Base-by-base conservation (phyloP, 805 yeast genomes). In the Clavispora santaluciae region DNA sequence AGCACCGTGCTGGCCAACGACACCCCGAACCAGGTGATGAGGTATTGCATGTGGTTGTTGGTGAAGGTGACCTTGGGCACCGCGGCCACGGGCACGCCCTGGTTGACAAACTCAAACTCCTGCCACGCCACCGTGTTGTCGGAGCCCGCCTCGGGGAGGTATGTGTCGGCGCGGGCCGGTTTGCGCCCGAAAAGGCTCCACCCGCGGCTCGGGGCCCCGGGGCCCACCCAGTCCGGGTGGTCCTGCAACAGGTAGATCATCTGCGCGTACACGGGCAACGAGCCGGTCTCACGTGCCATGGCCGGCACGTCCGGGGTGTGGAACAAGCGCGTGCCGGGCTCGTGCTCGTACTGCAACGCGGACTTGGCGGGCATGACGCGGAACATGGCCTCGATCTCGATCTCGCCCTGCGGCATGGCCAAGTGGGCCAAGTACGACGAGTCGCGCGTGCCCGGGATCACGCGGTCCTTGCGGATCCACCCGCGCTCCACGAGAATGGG, bases 11-110 rank as follows among this genome's bases (percentile, higher is more conserved):
- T 83, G 28, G 86, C 76, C 30, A 85, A 53, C 2, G 89, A 79
- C 33, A 91, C 74, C 0, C 96, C 95, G 60, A 86, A 91, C 99
- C 99, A 93, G 0, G 99, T 93, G 16, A 88, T 79, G 55, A 93
- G 66, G 60, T 93, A 93, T 60, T 91, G 96, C 60, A 90, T 64
- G 58, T 93, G 99, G 57, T 89, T 88, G 60, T 93, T 93, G 45
- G 84, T 80, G 57, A 87, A 75, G 50, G 82, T 90, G 24, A 91
- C 78, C 51, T 78, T 79, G n/a, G 96, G 90, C 7, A 71, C 64
- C 40, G 83, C 80, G 1, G 96, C 99, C 9, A 93, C 60, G 9
- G 99, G 99, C 6, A 91, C 91, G 40, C 99, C 99, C 5, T 86
- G 83, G 43, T 73, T 76, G 41, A 79, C 65, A 54, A 85, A 80